These are phyloP conservation scores for Trametes polyzona DNA, from an alignment of 1,284 basidiomycete species.

Conservation along the genomic window DNA sequence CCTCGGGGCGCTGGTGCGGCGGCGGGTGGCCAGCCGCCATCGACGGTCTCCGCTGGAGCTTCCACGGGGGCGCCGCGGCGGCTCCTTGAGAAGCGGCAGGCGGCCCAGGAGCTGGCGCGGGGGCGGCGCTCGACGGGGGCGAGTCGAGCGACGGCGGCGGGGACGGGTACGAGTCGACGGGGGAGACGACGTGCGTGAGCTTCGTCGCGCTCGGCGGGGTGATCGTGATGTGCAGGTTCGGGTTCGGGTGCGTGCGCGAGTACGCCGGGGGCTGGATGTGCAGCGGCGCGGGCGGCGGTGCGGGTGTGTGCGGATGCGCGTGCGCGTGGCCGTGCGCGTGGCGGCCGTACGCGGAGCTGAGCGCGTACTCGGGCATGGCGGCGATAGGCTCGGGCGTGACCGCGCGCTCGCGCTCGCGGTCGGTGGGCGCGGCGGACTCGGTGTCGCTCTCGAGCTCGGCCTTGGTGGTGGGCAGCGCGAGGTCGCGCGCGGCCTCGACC, in stretches of 20 bases:
- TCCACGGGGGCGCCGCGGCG: constrained; percentile 18
- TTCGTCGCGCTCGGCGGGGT: constrained; percentile 29
- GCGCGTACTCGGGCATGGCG: constrained; percentile 18
- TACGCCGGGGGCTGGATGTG: constrained; percentile 41
- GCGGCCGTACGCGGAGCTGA: constrained; percentile 30
- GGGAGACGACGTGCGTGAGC: constrained; percentile 33
- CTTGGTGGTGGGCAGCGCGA: constrained; percentile 75
- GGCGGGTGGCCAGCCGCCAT: constrained; percentile 27
- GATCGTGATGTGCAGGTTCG: constrained; percentile 42
- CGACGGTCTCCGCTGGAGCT: constrained; percentile 25
- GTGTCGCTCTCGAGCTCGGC: constrained; percentile 32
- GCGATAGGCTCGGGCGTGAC: constrained; percentile 17
- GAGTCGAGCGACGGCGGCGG: constrained; percentile 77
- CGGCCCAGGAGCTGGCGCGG: too few relatives aligned
- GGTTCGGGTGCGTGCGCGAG: constrained; percentile 30
- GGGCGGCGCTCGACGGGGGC: constrained; percentile 47
- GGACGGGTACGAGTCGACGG: constrained; percentile 70
- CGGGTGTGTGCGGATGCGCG: constrained; percentile 21
- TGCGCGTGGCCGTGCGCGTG: constrained; percentile 16
- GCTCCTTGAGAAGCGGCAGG: neutral
- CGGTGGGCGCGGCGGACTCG: constrained; percentile 1
- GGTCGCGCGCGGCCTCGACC: constrained; percentile 79
- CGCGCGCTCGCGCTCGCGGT: neutral
- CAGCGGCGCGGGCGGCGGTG: constrained; percentile 11
- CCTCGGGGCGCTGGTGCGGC: constrained; percentile 17